Evolutionary conservation across 495 filamentous ascomycete species (phyloP).

Genomic region (Penicillium diatomitis): DNA sequence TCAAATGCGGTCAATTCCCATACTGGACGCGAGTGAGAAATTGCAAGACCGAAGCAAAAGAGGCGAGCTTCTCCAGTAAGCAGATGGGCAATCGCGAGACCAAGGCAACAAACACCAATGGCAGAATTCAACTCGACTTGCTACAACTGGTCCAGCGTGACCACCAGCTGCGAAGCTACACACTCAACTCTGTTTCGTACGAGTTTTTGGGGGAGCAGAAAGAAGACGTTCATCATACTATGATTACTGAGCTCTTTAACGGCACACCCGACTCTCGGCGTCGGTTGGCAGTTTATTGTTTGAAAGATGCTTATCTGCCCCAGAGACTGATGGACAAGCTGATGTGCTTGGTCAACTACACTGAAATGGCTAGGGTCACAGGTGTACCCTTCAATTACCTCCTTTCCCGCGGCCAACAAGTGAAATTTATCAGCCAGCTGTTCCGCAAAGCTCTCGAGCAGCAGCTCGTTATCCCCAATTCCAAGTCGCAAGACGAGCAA

Average conservation of each 20-base stretch:
- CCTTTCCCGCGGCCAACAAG: constrained; percentile 85
- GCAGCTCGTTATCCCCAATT: constrained; percentile 85
- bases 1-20: constrained; percentile 68
- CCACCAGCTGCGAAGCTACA: constrained; percentile 91
- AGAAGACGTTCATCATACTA: constrained; percentile 96
- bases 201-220: constrained; percentile 97
- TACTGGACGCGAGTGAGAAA: constrained; percentile 72
- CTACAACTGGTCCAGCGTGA: constrained; percentile 90
- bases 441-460: constrained; percentile 92
- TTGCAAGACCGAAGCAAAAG: constrained; percentile 55
- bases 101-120: constrained; percentile 88
- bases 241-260: constrained; percentile 97
- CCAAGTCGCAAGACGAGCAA: constrained; percentile 62
- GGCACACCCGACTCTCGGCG: constrained; percentile 86
- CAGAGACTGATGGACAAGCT: constrained; percentile 95
- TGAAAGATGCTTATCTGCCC: constrained; percentile 96
- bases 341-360: constrained; percentile 95
- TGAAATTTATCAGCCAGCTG: constrained; percentile 95
- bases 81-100: constrained; percentile 97
- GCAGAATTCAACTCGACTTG: constrained; percentile 85
- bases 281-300: constrained; percentile 86
- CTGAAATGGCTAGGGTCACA: constrained; percentile 98
- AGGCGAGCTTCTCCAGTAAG: constrained; percentile 89
- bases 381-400: constrained; percentile 96
- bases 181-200: constrained; percentile 92